These are phyloP conservation scores for Aspergillus sp. DNA, from an alignment of 2,329 filamentous ascomycete species.

Conservation along the genomic window DNA sequence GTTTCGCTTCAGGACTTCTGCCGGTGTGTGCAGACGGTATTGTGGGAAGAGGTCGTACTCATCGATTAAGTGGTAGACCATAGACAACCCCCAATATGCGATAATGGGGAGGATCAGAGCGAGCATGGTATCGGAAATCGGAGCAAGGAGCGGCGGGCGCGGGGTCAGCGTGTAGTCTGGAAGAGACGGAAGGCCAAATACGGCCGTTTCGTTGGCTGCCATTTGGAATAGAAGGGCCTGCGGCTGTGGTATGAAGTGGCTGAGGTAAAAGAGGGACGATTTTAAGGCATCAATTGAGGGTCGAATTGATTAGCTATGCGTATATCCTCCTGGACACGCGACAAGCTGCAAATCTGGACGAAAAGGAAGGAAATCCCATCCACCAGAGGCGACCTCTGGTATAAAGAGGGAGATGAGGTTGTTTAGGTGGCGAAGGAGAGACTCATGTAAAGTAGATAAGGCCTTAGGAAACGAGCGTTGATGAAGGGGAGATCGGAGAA, in stretches of 20 bases:
- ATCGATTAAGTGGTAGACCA: constrained; percentile 83
- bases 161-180: constrained; percentile 69
- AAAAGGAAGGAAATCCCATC: no score
- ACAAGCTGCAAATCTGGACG: no score
- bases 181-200: constrained; percentile 65
- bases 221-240: constrained; percentile 14
- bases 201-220: constrained; percentile 28
- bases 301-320: no score
- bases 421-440: no score
- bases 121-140: constrained; percentile 73
- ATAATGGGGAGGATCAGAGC: constrained; percentile 67
- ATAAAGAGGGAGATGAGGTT: no score
- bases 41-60: constrained; percentile 75
- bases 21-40: constrained; percentile 90
- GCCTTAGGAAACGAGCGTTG: no score
- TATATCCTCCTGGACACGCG: no score
- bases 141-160: constrained; percentile 63
- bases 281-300: neutral
- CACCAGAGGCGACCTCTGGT: no score
- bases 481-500: neutral
- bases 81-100: constrained; percentile 80
- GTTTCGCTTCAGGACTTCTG: constrained; percentile 80
- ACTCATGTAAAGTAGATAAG: no score
- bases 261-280: neutral
- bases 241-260: neutral